phyloP scores from a whole-genome alignment of 306 rosid genomes.

The Corylus americana region DNA sequence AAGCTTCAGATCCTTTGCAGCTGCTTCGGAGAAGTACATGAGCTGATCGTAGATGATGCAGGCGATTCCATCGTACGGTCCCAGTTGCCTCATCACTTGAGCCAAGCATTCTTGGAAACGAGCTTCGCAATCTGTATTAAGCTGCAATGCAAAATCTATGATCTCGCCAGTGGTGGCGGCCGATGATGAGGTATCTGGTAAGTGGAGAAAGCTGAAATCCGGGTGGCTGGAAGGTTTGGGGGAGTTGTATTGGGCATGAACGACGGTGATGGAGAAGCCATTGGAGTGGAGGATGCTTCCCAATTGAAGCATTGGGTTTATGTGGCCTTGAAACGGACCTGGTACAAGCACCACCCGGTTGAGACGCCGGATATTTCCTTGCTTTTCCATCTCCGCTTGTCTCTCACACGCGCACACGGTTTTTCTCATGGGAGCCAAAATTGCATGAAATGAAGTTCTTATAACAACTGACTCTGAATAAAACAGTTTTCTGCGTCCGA shows the following conservation, averaged over 20 bases:
- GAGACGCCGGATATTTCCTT: not conserved
- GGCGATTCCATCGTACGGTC: conserved; percentile 20
- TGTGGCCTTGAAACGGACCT: conserved; percentile 45
- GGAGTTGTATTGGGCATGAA: conserved; percentile 38
- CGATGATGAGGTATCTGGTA: conserved; percentile 35
- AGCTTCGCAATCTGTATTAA: conserved; percentile 26
- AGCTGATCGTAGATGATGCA: conserved; percentile 43
- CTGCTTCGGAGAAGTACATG: conserved; percentile 25
- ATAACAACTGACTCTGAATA: too few species aligned
- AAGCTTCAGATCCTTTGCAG: conserved; percentile 32
- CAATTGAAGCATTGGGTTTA: conserved; percentile 42
- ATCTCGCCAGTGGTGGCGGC: conserved; percentile 10
- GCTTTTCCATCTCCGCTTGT: conserved; percentile 11
- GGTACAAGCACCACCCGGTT: conserved; percentile 28
- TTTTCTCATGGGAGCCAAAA: too few species aligned
- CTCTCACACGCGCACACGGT: too few species aligned
- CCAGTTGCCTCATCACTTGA: conserved; percentile 1
- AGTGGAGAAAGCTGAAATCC: conserved; percentile 29
- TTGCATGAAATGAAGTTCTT: too few species aligned
- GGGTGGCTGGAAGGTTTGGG: conserved; percentile 44
- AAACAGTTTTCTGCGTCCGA: too few species aligned
- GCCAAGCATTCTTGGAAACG: conserved; percentile 28
- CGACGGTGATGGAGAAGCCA: conserved; percentile 46
- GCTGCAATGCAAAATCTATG: not conserved
- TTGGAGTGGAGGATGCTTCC: conserved; percentile 42